Evolutionary conservation across 2,329 filamentous ascomycete species (phyloP).

Genomic region (Aspergillus ustus): DNA sequence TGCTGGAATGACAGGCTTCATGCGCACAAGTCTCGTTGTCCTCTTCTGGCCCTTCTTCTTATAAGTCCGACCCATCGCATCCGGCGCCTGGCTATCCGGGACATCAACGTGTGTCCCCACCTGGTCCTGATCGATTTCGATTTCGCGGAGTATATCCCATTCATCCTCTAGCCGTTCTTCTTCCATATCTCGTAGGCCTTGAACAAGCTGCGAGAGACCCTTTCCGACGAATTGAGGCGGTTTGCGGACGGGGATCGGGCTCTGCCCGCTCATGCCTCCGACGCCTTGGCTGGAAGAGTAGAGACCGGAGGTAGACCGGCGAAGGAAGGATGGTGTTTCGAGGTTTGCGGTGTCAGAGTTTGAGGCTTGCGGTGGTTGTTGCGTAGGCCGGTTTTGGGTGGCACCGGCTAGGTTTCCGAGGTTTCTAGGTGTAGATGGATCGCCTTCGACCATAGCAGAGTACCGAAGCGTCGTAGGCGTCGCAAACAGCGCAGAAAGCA

Average conservation of each 20-base stretch:
- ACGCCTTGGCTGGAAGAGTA: constrained; percentile 23
- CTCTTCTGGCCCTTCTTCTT: constrained; percentile 57
- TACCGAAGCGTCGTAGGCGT: constrained; percentile 52
- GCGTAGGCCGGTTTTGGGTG: not conserved
- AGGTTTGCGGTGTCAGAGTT: constrained; percentile 24
- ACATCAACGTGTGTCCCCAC: constrained; percentile 36
- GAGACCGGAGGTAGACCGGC: constrained; percentile 41
- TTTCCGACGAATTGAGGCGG: constrained; percentile 43
- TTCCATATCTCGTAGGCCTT: constrained; percentile 46
- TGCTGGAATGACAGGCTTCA: constrained; percentile 44
- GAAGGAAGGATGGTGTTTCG: constrained; percentile 46
- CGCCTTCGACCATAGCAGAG: constrained; percentile 43
- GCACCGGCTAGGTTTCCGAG: not conserved
- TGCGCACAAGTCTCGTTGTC: constrained; percentile 49
- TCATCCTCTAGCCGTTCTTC: constrained; percentile 49
- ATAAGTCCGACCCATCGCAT: constrained; percentile 31
- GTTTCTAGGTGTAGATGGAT: constrained; percentile 29
- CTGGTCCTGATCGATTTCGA: constrained; percentile 43
- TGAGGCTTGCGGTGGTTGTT: not conserved
- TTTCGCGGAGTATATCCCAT: constrained; percentile 48
- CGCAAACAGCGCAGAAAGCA: constrained; percentile 51
- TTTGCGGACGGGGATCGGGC: constrained; percentile 44
- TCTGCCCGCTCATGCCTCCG: constrained; percentile 30
- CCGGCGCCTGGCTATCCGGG: constrained; percentile 41
- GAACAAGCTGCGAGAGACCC: constrained; percentile 44